Conservation (phyloP, 1,139 yeast genomes). For the Nematodospora anomalae region DNA sequence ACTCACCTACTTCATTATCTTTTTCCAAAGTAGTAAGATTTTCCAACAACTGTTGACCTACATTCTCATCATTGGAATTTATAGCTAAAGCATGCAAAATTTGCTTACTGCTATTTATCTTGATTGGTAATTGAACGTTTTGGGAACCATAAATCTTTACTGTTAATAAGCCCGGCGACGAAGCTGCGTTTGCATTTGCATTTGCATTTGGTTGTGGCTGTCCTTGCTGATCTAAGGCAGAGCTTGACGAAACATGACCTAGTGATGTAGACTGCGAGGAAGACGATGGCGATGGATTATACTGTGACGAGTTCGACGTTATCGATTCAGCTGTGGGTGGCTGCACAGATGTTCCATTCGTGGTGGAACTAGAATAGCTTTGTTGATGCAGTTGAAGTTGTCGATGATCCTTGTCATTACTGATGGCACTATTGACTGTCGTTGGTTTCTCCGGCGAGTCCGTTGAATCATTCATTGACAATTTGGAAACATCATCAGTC, state of each 20-base stretch:
- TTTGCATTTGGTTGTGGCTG: conserved; percentile 5
- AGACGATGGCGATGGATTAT: conserved; percentile 7
- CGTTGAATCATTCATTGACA: conserved; percentile 22
- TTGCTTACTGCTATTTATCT: conserved; percentile 52
- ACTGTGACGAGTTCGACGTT: conserved; percentile 9
- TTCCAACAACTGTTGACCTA: conserved; percentile 37
- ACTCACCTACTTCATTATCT: conserved; percentile 23
- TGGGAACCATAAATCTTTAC: conserved; percentile 67
- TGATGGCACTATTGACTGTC: conserved; percentile 2
- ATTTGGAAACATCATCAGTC: conserved; percentile 29
- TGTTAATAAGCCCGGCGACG: conserved; percentile 66
- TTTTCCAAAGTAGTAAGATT: conserved; percentile 27
- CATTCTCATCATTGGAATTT: conserved; percentile 42
- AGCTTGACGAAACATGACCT: conserved; percentile 8
- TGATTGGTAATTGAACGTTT: conserved; percentile 62
- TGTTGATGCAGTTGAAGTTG: background rate
- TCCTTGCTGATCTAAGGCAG: conserved; percentile 7
- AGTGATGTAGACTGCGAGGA: conserved; percentile 13
- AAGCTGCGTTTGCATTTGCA: conserved; percentile 7
- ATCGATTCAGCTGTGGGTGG: conserved; percentile 9
- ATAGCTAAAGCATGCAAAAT: conserved; percentile 53
- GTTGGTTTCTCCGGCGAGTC: conserved; percentile 7
- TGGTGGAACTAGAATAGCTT: background rate
- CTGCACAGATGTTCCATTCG: conserved; percentile 6
- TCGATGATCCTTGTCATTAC: conserved; percentile 3